Conservation (phyloP, 805 yeast species). For the Lachancea mirantina region DNA sequence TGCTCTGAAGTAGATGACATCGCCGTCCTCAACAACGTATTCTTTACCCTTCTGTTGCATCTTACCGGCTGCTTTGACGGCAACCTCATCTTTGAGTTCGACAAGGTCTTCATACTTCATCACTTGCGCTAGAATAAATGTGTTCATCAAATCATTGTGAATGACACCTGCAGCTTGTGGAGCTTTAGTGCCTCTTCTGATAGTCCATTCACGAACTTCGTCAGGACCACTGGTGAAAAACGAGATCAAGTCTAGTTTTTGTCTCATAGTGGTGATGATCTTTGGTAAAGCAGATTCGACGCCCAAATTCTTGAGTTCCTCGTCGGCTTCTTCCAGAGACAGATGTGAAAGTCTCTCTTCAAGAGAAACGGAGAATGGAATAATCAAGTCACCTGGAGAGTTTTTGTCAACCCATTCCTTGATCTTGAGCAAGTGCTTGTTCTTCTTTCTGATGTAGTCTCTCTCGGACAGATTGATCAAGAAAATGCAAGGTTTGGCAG, state of each 20-base stretch:
- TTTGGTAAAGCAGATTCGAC: conserved; percentile 77
- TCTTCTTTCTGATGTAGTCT: conserved; percentile 82
- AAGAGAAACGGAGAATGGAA: conserved; percentile 86
- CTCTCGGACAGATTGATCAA: conserved; percentile 83
- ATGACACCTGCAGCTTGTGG: conserved; percentile 99
- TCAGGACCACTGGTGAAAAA: conserved; percentile 95
- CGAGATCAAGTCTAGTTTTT: conserved; percentile 76
- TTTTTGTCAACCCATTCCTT: conserved; percentile 83
- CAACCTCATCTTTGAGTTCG: conserved; percentile 72
- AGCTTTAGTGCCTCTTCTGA: conserved; percentile 84
- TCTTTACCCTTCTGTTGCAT: conserved; percentile 88
- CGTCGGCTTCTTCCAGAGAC: conserved; percentile 76
- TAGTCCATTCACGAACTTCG: conserved; percentile 98
- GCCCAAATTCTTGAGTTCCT: conserved; percentile 66
- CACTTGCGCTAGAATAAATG: conserved; percentile 90
- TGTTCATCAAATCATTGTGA: conserved; percentile 90
- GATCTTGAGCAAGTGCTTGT: conserved; percentile 74
- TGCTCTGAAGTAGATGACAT: conserved; percentile 83
- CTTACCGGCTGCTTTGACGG: conserved; percentile 84
- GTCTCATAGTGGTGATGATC: conserved; percentile 82
- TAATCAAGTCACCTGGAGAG: conserved; percentile 86
- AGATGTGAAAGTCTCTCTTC: conserved; percentile 88
- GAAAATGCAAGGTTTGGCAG: conserved; percentile 94
- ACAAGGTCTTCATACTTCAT: conserved; percentile 76
- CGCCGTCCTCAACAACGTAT: conserved; percentile 93